Percentiles rank a stretch among this genome's conserved stretches.
Conservation (phyloP, 306 rosid species). For the Prosopis cineraria region DNA sequence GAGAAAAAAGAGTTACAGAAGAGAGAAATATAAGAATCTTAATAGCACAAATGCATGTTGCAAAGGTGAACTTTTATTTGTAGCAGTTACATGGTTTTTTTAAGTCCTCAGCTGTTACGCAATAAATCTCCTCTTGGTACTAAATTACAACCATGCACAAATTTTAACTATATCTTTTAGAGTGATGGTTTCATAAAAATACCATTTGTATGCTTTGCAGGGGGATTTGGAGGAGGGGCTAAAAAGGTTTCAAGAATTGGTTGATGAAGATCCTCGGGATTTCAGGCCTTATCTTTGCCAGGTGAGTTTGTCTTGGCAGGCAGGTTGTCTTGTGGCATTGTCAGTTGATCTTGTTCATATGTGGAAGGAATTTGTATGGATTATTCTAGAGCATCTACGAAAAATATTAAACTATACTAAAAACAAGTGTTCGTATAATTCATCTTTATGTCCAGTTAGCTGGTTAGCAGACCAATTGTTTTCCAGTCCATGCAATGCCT, state of each 20-base stretch:
- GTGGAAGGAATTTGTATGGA: background rate
- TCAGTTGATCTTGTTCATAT: background rate
- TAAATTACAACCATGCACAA: background rate
- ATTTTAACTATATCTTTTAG: background rate
- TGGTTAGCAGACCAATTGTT: background rate
- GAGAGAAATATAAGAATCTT: constrained; percentile 85
- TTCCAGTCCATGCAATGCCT: constrained; percentile 1
- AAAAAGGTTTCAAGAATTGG: constrained; percentile 68
- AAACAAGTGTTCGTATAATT: background rate
- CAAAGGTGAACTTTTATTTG: constrained; percentile 54
- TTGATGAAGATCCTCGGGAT: constrained; percentile 77
- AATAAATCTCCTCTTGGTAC: constrained; percentile 17
- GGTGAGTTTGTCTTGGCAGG: constrained; percentile 52
- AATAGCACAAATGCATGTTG: constrained; percentile 87
- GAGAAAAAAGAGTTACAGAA: constrained; percentile 68
- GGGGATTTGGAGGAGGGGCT: constrained; percentile 80
- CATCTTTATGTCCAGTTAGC: background rate
- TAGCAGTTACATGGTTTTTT: background rate
- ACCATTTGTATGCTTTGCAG: constrained; percentile 47
- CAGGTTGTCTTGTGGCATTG: background rate
- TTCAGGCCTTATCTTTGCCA: constrained; percentile 92
- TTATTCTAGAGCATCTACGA: background rate
- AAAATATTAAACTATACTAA: background rate
- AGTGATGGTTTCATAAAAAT: constrained; percentile 23
- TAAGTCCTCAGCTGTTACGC: background rate